Percentiles rank a stretch among this genome's conserved stretches.
Evolutionary conservation across 1,139 yeast species (phyloP).

Genomic region (Scheffersomyces cryptocercus): DNA sequence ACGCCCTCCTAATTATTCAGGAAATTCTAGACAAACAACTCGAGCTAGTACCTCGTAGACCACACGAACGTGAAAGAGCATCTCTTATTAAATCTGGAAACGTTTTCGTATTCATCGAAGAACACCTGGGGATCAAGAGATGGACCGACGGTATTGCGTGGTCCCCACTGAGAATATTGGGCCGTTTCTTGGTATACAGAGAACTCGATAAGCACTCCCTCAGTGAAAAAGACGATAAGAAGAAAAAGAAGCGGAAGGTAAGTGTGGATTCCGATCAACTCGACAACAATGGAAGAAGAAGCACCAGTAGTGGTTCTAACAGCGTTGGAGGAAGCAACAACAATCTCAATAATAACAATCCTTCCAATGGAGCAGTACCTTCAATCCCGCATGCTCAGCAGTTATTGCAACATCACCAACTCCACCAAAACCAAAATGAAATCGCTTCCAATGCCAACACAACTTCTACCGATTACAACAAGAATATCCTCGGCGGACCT

Average conservation of each 20-base stretch:
- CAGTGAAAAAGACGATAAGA: slow-evolving; percentile 33
- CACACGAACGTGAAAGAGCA: slow-evolving; percentile 75
- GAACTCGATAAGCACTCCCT: slow-evolving; percentile 64
- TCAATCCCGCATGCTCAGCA: slow-evolving; percentile 20
- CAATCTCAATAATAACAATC: not conserved
- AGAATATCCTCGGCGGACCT: slow-evolving; percentile 47
- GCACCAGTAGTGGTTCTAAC: too few relatives aligned
- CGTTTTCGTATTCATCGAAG: slow-evolving; percentile 83
- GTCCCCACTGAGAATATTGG: slow-evolving; percentile 87
- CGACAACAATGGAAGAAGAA: slow-evolving; percentile 3
- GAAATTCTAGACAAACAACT: slow-evolving; percentile 66
- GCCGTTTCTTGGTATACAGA: slow-evolving; percentile 79
- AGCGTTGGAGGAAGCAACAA: not conserved
- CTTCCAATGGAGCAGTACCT: slow-evolving; percentile 1
- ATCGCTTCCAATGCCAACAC: not conserved
- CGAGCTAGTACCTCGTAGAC: slow-evolving; percentile 72
- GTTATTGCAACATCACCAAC: slow-evolving; percentile 7
- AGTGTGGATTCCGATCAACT: slow-evolving; percentile 19
- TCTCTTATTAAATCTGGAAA: slow-evolving; percentile 72
- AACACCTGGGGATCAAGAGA: slow-evolving; percentile 77
- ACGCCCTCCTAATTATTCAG: slow-evolving; percentile 81
- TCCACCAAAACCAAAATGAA: slow-evolving; percentile 5
- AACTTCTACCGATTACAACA: not conserved
- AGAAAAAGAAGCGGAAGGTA: slow-evolving; percentile 31
- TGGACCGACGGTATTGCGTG: slow-evolving; percentile 96